phyloP scores from a whole-genome alignment of 345 rosid genomes.

The Aurinia saxatilis region DNA sequence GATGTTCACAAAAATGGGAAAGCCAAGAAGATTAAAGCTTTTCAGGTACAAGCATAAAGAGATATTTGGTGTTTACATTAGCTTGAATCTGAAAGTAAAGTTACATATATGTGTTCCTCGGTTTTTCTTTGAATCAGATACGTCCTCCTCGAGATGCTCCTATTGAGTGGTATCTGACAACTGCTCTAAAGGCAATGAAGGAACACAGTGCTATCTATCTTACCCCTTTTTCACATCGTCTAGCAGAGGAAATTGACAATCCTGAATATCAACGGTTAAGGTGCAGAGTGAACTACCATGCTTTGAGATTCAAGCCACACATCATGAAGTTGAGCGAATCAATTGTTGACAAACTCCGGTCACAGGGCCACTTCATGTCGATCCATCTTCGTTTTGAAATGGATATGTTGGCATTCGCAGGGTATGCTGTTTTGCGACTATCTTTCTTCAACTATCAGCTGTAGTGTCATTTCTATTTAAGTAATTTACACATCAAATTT shows the following conservation, averaged over 20 bases:
- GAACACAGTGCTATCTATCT: slow-evolving; percentile 92
- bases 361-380: slow-evolving; percentile 98
- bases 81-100: background rate
- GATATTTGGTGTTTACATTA: background rate
- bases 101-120: background rate
- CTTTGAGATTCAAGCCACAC: slow-evolving; percentile 85
- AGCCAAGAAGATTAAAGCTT: slow-evolving; percentile 75
- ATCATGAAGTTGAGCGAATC: slow-evolving; percentile 88
- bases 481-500: background rate
- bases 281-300: slow-evolving; percentile 98
- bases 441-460: slow-evolving; percentile 1
- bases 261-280: slow-evolving; percentile 92
- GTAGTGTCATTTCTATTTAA: background rate
- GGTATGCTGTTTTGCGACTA: slow-evolving; percentile 47
- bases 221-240: slow-evolving; percentile 96
- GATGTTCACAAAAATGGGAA: slow-evolving; percentile 85
- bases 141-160: slow-evolving; percentile 96
- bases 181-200: slow-evolving; percentile 83
- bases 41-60: slow-evolving; percentile 51
- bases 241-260: slow-evolving; percentile 90
- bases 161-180: slow-evolving; percentile 75
- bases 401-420: slow-evolving; percentile 99
- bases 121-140: slow-evolving; percentile 36
- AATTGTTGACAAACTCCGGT: slow-evolving; percentile 88
- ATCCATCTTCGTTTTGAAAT: slow-evolving; percentile 99